Conservation (phyloP, 371 early-diverging fungal genomes). For the Syncephalastrum monosporum region DNA sequence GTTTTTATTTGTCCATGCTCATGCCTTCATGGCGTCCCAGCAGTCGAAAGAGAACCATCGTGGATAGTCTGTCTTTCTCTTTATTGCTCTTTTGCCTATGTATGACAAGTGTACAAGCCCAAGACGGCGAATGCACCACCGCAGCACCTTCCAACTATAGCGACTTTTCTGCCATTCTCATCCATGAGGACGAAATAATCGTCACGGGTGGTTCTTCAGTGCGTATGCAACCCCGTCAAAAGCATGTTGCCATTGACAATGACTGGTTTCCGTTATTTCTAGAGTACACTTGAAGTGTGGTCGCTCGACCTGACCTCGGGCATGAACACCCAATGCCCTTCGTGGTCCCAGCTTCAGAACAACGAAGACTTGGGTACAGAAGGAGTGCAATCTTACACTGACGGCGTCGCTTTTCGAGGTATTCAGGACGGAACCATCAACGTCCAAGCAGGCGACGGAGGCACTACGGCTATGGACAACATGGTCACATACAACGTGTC, state of each 20-base stretch:
- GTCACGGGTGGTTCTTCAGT: constrained; percentile 29
- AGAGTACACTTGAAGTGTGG: constrained; percentile 27
- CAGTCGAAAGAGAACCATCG: too few species aligned
- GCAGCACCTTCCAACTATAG: constrained; percentile 15
- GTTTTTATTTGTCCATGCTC: too few species aligned
- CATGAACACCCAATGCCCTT: constrained; percentile 16
- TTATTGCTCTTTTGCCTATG: too few species aligned
- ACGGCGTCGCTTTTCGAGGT: constrained; percentile 36
- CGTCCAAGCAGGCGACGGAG: constrained; percentile 25
- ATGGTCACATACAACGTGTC: constrained; percentile 23
- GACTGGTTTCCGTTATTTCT: not conserved
- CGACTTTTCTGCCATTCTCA: constrained; percentile 20
- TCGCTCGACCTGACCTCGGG: constrained; percentile 25
- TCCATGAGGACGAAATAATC: constrained; percentile 13
- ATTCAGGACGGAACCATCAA: constrained; percentile 13
- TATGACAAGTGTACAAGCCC: too few species aligned
- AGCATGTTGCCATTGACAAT: not conserved
- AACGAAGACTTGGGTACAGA: not conserved
- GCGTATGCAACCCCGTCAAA: constrained; percentile 2
- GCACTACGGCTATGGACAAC: constrained; percentile 16
- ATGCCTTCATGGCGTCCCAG: too few species aligned
- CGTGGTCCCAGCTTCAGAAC: constrained; percentile 18
- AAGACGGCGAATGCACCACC: not conserved
- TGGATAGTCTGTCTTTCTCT: too few species aligned
- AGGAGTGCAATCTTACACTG: constrained; percentile 18